Base-by-base conservation (phyloP, 305 asterid genomes). In the Fraxinus nigra region DNA sequence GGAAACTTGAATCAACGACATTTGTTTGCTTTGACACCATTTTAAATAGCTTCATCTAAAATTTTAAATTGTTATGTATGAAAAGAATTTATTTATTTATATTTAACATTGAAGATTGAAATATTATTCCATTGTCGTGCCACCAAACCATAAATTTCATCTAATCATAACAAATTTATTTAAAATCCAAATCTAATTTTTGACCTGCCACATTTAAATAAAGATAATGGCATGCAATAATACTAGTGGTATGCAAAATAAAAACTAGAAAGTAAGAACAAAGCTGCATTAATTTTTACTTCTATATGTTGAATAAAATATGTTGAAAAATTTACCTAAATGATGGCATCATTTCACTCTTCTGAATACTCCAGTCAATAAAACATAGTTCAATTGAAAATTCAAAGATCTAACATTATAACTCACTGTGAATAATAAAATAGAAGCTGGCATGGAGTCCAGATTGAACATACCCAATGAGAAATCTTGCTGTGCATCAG, bases 381-480 rank as follows among this genome's bases (percentile, higher is more conserved):
- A 26, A 67, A 30, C 48, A 81, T 69, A 51, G 37, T 80, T 65
- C 24, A 67, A 72, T 67, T 46, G 20, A 61, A 65, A 75, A 40
- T 74, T 80, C 72, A 77, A 65, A 74, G 40, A 75, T 76, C 32
- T 48, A 76, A 37, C 40, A 82, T 78, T 74, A 78, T 65, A 37
- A 80, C 72, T 84, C 77, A 59, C 40, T 56, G 24, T 22, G 63
- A 72, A 74, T 43, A 38, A 54, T 26, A 79, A 46, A 78, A 74
- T 38, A 76, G 74, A 84, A 82, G 38, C 75, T 77, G 67, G 34
- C 24, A 74, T 74, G 30, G 81, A 80, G 80, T 73, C 65, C 83
- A 85, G 82, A 82, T 16, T 34, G 83, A 24, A 87, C 96, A 82
- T 96, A 94, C 99, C 99, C 99, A 97, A 82, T 97, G 98, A 84